Conservation (phyloP, 2,329 filamentous ascomycete genomes). For the Lithohypha guttulata region DNA sequence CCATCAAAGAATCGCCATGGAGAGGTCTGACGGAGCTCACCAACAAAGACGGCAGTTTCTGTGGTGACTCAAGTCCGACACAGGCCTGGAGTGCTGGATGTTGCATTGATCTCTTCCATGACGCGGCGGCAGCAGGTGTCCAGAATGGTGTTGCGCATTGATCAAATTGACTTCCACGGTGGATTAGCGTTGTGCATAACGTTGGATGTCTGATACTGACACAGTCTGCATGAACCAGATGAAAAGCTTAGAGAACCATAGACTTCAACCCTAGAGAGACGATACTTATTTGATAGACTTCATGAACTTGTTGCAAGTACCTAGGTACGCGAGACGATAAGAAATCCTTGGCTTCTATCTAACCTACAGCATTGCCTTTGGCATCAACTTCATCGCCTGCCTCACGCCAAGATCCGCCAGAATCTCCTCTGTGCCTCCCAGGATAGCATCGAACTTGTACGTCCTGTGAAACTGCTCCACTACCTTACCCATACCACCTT, state of each 20-base stretch:
- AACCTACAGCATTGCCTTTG: conserved; percentile 75
- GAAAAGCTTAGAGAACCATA: too few species aligned
- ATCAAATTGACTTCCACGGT: too few species aligned
- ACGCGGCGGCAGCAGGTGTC: conserved; percentile 45
- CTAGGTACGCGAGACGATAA: too few species aligned
- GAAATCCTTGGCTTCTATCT: too few species aligned
- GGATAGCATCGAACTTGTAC: conserved; percentile 51
- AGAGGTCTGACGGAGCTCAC: conserved; percentile 87
- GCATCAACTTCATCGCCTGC: conserved; percentile 72
- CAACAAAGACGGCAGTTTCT: conserved; percentile 75
- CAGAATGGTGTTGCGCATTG: background rate
- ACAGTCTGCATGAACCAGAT: too few species aligned
- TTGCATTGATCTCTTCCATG: conserved; percentile 91
- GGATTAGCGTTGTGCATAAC: too few species aligned
- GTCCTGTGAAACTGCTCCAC: conserved; percentile 56
- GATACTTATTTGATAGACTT: too few species aligned
- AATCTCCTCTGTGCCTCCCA: conserved; percentile 62
- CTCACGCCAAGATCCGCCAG: conserved; percentile 58
- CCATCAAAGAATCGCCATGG: conserved; percentile 72
- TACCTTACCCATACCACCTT: conserved; percentile 58
- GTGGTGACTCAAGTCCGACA: conserved; percentile 83
- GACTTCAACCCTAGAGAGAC: too few species aligned
- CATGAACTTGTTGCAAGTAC: too few species aligned
- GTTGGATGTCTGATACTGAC: too few species aligned
- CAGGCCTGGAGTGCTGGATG: conserved; percentile 95